phyloP scores from a whole-genome alignment of 352 stramenopile species.

The Phytopythium oedochilum region DNA sequence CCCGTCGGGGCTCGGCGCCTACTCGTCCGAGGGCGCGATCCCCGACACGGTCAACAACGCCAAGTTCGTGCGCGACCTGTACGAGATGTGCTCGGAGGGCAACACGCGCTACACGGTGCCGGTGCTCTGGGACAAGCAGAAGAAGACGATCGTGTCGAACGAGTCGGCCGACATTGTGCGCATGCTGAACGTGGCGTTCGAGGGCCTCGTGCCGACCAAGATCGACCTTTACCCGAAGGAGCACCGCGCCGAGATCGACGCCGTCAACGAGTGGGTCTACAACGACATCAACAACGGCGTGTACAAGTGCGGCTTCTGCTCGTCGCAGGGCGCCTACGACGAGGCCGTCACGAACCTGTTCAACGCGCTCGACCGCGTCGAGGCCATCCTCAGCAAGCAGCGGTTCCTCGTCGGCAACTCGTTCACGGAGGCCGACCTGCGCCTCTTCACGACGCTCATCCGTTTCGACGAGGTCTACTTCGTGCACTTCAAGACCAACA shows the following conservation, averaged over 20 bases:
- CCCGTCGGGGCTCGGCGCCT: slow-evolving; percentile 57
- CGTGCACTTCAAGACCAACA: slow-evolving; percentile 88
- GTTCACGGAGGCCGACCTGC: slow-evolving; percentile 78
- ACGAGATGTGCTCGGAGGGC: slow-evolving; percentile 69
- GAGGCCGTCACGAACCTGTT: slow-evolving; percentile 70
- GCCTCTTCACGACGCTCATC: slow-evolving; percentile 78
- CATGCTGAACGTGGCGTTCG: slow-evolving; percentile 86
- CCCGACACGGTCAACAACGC: slow-evolving; percentile 63
- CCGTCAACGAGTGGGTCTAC: slow-evolving; percentile 91
- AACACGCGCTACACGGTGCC: slow-evolving; percentile 88
- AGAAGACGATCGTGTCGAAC: slow-evolving; percentile 92
- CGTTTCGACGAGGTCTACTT: slow-evolving; percentile 85
- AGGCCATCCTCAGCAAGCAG: slow-evolving; percentile 60
- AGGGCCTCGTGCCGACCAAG: slow-evolving; percentile 59
- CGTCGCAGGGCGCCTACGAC: slow-evolving; percentile 87
- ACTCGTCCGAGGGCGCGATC: slow-evolving; percentile 60
- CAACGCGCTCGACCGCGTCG: slow-evolving; percentile 58
- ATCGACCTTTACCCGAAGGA: slow-evolving; percentile 79
- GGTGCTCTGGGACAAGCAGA: slow-evolving; percentile 89
- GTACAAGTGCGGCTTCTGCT: slow-evolving; percentile 92
- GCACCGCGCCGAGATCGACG: slow-evolving; percentile 81
- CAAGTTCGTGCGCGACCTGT: slow-evolving; percentile 70
- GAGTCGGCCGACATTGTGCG: slow-evolving; percentile 93
- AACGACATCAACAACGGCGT: slow-evolving; percentile 91
- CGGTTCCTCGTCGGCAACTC: slow-evolving; percentile 56